Evolutionary conservation across 352 stramenopile species (phyloP), one percentile per base, ranked within the genome.

Genomic region (Pythium biforme): DNA sequence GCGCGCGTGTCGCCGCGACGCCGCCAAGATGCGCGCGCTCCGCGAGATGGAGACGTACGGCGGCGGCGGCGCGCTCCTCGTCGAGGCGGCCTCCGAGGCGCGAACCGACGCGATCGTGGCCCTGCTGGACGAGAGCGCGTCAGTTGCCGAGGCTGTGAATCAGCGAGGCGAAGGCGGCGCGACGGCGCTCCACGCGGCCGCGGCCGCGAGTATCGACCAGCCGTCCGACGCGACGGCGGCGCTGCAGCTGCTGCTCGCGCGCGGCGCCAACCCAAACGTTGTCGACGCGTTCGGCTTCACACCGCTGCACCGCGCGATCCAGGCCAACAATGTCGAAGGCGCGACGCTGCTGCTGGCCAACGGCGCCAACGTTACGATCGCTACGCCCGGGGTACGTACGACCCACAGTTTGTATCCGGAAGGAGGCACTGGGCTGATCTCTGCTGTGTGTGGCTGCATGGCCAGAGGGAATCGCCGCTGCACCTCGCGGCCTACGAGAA

Each of bases 401-500:
- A 4, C n/a, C n/a, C n/a, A n/a, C n/a, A n/a, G n/a, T n/a, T n/a
- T n/a, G n/a, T n/a, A n/a, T n/a, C n/a, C n/a, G n/a, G n/a, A n/a
- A n/a, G n/a, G n/a, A n/a, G n/a, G n/a, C n/a, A n/a, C n/a, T n/a
- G n/a, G n/a, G n/a, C n/a, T n/a, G n/a, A n/a, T n/a, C n/a, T n/a
- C n/a, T n/a, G n/a, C n/a, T n/a, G n/a, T n/a, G 22, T 26, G 29
- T 41, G 17, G 15, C 12, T 52, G 11, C 37, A 34, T 43, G 23
- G 4, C 8, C 29, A 74, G 70, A 43, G 58, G 23, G 70, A 76
- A 19, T 68, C 70, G 27, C 58, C 63, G 50, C 46, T 76, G 62
- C 70, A 76, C 60, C 58, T 76, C 3, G 70, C 70, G 15, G 70
- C 66, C 2, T 76, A 74, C 40, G 70, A 74, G 40, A 76, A 76